Percentiles rank a stretch among this genome's conserved stretches.
Evolutionary conservation across 345 rosid species (phyloP).

Genomic region (Psidium friedrichsthalianum): DNA sequence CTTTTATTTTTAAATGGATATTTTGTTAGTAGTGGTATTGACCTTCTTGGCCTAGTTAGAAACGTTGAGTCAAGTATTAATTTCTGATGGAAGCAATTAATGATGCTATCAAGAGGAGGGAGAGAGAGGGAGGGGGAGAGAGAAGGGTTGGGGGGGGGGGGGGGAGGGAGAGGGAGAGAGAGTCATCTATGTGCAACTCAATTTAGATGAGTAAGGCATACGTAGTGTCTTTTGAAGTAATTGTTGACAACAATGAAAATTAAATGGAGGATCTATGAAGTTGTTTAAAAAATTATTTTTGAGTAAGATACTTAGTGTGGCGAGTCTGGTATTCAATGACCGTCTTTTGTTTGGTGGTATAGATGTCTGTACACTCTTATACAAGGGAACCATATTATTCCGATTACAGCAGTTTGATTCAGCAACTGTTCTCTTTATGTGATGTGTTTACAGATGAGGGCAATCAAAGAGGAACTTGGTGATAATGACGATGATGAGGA

Average conservation of each 20-base stretch:
- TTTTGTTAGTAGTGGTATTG: neutral
- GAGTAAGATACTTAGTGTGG: neutral
- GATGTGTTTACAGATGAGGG: constrained; percentile 67
- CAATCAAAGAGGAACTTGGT: constrained; percentile 98
- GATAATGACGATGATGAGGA: constrained; percentile 98
- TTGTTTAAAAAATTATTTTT: neutral
- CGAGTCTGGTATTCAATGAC: neutral
- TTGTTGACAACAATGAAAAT: neutral
- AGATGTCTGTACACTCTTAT: neutral
- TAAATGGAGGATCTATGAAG: neutral
- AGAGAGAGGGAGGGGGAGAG: neutral
- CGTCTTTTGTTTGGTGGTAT: neutral
- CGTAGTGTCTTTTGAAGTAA: neutral
- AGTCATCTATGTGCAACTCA: neutral
- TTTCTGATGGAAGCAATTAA: neutral
- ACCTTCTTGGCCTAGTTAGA: neutral
- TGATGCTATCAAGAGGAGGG: neutral
- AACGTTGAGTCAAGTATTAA: neutral
- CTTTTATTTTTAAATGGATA: neutral
- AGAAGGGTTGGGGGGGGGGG: too few species aligned
- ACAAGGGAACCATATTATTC: neutral
- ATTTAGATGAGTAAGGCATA: neutral
- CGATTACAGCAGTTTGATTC: neutral
- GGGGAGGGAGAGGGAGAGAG: neutral
- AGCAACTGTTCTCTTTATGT: neutral